A percentile compares a stretch with the other conserved stretches of the same genome.
Conservation (phyloP, 495 filamentous ascomycete species). For the Neurospora pannonica region DNA sequence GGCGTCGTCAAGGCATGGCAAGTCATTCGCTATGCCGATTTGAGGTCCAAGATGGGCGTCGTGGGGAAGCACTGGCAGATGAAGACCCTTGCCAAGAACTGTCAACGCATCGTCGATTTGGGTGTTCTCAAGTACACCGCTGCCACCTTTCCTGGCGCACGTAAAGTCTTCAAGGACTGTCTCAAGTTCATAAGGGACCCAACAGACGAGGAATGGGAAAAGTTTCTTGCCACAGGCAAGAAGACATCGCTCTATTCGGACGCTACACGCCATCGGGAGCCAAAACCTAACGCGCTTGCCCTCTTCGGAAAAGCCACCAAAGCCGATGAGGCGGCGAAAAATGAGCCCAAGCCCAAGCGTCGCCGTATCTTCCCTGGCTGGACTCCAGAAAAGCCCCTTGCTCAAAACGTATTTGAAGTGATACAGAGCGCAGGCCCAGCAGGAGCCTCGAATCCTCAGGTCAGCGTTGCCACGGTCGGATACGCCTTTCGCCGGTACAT, state of each 20-base stretch:
- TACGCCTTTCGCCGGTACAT: slow-evolving; percentile 35
- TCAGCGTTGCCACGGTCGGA: slow-evolving; percentile 33
- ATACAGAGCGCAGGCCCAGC: slow-evolving; percentile 28
- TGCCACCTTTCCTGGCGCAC: slow-evolving; percentile 40
- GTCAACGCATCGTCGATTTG: slow-evolving; percentile 58
- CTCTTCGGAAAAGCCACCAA: slow-evolving; percentile 14
- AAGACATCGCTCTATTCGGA: slow-evolving; percentile 27
- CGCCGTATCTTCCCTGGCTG: slow-evolving; percentile 26
- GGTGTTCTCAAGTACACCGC: slow-evolving; percentile 61
- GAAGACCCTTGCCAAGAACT: slow-evolving; percentile 55
- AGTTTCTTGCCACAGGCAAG: slow-evolving; percentile 36
- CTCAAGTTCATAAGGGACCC: slow-evolving; percentile 70
- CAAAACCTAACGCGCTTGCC: slow-evolving; percentile 22
- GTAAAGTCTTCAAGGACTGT: slow-evolving; percentile 48
- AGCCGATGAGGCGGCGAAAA: neutral
- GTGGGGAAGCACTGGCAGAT: slow-evolving; percentile 52
- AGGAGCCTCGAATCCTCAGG: slow-evolving; percentile 34
- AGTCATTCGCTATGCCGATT: slow-evolving; percentile 44
- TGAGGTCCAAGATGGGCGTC: slow-evolving; percentile 52
- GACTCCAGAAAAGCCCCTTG: slow-evolving; percentile 35
- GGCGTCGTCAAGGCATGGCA: slow-evolving; percentile 39
- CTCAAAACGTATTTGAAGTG: slow-evolving; percentile 34
- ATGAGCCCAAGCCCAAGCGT: slow-evolving; percentile 10
- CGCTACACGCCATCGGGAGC: slow-evolving; percentile 17
- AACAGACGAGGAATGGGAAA: slow-evolving; percentile 51